Evolutionary conservation across 2,329 filamentous ascomycete genomes (phyloP).

Genomic region (Phialocephala subalpina): DNA sequence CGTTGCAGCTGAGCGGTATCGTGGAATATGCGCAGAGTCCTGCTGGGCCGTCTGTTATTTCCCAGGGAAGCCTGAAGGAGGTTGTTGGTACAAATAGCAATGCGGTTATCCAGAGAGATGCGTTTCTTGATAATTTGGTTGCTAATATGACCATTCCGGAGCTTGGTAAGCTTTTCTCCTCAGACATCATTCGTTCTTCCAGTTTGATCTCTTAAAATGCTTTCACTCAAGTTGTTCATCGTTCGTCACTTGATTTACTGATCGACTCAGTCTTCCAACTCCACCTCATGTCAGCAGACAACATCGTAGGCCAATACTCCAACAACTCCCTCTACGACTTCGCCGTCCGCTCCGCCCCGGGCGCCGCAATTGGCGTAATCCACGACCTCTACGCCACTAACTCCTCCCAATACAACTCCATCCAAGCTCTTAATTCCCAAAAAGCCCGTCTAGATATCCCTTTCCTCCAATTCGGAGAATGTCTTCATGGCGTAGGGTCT

Average conservation of each 20-base stretch:
- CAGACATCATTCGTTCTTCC: not conserved
- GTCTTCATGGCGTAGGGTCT: conserved; percentile 53
- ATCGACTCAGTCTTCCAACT: conserved; percentile 48
- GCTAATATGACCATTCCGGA: conserved; percentile 31
- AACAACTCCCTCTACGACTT: conserved; percentile 40
- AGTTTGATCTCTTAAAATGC: not conserved
- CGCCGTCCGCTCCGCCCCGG: conserved; percentile 43
- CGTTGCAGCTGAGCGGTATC: conserved; percentile 6
- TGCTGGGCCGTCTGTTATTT: not conserved
- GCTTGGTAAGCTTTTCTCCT: conserved; percentile 21
- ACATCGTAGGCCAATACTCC: conserved; percentile 46
- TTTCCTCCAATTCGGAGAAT: conserved; percentile 53
- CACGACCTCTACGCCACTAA: conserved; percentile 55
- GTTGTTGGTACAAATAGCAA: not conserved
- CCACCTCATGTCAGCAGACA: conserved; percentile 53
- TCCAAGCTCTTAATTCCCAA: conserved; percentile 49
- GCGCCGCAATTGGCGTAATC: conserved; percentile 50
- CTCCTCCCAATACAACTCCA: conserved; percentile 50
- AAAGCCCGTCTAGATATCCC: conserved; percentile 50
- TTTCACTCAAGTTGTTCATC: not conserved
- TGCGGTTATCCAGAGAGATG: conserved; percentile 9
- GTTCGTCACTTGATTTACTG: not conserved
- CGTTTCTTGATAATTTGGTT: conserved; percentile 29
- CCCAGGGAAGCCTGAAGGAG: not conserved
- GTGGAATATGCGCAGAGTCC: conserved; percentile 1